phyloP scores from a whole-genome alignment of 2,329 filamentous ascomycete genomes.

The Alternaria ventricosa region DNA sequence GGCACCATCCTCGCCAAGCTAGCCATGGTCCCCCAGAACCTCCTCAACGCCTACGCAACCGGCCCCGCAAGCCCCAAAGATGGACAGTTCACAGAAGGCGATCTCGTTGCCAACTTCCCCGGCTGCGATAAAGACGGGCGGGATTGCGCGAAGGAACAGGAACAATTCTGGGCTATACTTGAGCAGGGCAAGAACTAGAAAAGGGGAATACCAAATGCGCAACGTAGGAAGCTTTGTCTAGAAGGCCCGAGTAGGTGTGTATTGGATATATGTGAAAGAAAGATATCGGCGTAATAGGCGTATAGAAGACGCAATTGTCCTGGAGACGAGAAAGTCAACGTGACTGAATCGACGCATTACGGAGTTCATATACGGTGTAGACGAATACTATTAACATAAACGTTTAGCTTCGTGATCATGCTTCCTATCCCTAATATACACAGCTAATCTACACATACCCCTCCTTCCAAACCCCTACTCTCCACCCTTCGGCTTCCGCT shows the following conservation, averaged over 20 bases:
- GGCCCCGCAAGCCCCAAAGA: slow-evolving; percentile 44
- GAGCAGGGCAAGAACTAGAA: slow-evolving; percentile 26
- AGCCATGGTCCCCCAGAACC: slow-evolving; percentile 84
- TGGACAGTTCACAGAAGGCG: slow-evolving; percentile 77
- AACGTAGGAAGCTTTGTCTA: neutral
- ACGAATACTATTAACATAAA: neutral
- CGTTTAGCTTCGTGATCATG: neutral
- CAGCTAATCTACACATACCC: neutral
- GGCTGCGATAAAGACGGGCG: slow-evolving; percentile 68
- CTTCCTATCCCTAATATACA: neutral
- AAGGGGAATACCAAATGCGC: neutral
- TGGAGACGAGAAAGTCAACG: neutral
- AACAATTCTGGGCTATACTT: slow-evolving; percentile 54
- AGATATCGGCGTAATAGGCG: slow-evolving; percentile 4
- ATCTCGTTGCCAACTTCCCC: slow-evolving; percentile 81
- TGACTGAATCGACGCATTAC: neutral
- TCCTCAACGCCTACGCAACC: slow-evolving; percentile 76
- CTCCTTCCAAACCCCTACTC: neutral
- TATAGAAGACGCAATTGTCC: neutral
- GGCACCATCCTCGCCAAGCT: slow-evolving; percentile 91
- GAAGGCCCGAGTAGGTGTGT: no score
- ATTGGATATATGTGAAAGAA: neutral
- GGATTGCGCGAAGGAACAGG: slow-evolving; percentile 76
- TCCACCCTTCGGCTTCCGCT: slow-evolving; percentile 29
- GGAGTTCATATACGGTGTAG: neutral